Evolutionary conservation across 164 flowering plant genomes (phyloP).

Genomic region (Dillenia suffruticosa): DNA sequence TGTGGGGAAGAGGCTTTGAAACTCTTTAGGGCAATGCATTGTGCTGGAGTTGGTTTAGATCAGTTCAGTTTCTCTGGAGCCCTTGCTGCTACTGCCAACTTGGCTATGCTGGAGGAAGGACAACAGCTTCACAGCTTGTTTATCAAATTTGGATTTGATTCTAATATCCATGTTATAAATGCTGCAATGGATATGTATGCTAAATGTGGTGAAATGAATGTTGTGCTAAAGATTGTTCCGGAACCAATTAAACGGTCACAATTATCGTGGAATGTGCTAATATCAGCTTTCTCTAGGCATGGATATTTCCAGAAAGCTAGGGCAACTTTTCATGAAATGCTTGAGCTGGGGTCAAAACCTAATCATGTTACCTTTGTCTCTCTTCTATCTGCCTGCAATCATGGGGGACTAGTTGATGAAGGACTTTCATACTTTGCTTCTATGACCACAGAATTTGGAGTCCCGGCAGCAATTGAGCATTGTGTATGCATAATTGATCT

Average conservation of each 20-base stretch:
- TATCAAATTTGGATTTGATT: slow-evolving; percentile 54
- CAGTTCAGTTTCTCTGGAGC: slow-evolving; percentile 67
- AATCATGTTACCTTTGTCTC: slow-evolving; percentile 78
- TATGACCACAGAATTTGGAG: slow-evolving; percentile 52
- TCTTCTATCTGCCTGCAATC: slow-evolving; percentile 82
- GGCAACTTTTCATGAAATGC: slow-evolving; percentile 68
- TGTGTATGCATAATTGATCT: slow-evolving; percentile 80
- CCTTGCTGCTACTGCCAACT: slow-evolving; percentile 57
- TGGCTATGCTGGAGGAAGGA: slow-evolving; percentile 67
- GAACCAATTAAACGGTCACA: slow-evolving; percentile 34
- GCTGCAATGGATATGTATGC: slow-evolving; percentile 85
- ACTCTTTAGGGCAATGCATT: slow-evolving; percentile 46
- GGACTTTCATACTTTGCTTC: slow-evolving; percentile 58
- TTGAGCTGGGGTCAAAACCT: slow-evolving; percentile 43
- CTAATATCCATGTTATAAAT: slow-evolving; percentile 46
- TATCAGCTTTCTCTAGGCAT: slow-evolving; percentile 73
- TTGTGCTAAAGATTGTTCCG: slow-evolving; percentile 48
- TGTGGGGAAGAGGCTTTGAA: slow-evolving; percentile 58
- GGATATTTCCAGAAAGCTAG: slow-evolving; percentile 55
- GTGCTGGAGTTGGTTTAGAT: slow-evolving; percentile 46
- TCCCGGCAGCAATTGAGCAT: slow-evolving; percentile 60
- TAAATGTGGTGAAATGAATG: slow-evolving; percentile 67
- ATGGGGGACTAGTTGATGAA: slow-evolving; percentile 76
- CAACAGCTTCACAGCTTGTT: slow-evolving; percentile 57
- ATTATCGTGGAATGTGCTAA: slow-evolving; percentile 68